Conservation (phyloP, 257 asterid genomes). For the Striga asiatica region DNA sequence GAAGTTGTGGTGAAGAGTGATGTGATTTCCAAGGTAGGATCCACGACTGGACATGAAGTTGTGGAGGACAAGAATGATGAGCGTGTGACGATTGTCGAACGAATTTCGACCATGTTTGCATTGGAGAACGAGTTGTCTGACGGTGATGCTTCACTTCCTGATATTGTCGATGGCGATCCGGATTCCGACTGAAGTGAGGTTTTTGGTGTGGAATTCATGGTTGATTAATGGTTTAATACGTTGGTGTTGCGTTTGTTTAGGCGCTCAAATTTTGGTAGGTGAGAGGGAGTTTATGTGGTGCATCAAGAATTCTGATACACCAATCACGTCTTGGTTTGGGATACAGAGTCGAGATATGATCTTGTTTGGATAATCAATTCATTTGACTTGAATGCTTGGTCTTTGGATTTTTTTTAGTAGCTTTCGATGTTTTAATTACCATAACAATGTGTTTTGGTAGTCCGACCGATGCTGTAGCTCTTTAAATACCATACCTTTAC, state of each 20-base stretch:
- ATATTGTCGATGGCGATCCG: constrained; percentile 67
- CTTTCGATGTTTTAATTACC: too few species aligned
- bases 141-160: constrained; percentile 50
- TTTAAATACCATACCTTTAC: too few species aligned
- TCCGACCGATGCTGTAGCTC: too few species aligned
- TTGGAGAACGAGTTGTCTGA: constrained; percentile 22
- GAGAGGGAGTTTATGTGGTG: not conserved
- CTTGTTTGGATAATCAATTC: too few species aligned
- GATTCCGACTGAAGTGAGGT: constrained; percentile 42
- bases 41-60: constrained; percentile 17
- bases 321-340: too few species aligned
- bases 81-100: constrained; percentile 11
- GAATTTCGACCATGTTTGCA: constrained; percentile 28
- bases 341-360: too few species aligned
- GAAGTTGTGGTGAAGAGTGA: constrained; percentile 5
- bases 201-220: not conserved
- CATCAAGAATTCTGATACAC: not conserved
- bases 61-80: constrained; percentile 15
- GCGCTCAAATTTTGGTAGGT: constrained; percentile 8
- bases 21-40: constrained; percentile 7
- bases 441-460: too few species aligned
- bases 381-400: too few species aligned
- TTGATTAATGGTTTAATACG: not conserved
- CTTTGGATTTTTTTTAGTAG: too few species aligned
- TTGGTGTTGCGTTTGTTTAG: not conserved